Percentiles rank a stretch among this genome's conserved stretches.
Conservation (phyloP, 257 asterid genomes). For the Scutellaria minor region DNA sequence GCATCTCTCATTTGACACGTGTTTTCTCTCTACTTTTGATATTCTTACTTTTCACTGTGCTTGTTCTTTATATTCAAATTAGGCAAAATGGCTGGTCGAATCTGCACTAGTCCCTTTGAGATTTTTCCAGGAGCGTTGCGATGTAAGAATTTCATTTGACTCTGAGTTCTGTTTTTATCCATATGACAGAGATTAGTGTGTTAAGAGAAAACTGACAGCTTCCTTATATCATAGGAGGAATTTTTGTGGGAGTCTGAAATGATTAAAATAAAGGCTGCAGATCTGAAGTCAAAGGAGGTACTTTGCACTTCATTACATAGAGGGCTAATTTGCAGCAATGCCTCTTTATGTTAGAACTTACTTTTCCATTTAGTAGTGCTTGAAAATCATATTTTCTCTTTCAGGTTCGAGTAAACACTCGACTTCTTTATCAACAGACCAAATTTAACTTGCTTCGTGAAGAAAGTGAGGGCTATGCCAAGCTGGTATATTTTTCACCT, state of each 20-base stretch:
- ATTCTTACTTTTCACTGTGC: conserved; percentile 9
- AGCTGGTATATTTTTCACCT: conserved; percentile 64
- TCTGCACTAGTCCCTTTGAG: conserved; percentile 92
- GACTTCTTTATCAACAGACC: conserved; percentile 99
- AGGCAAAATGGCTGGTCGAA: conserved; percentile 99
- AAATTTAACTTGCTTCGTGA: conserved; percentile 97
- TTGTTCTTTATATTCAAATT: conserved; percentile 27
- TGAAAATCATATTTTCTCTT: conserved; percentile 35
- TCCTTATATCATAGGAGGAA: conserved; percentile 70
- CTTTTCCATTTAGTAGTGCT: conserved; percentile 24
- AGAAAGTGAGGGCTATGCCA: conserved; percentile 99
- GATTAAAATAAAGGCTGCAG: conserved; percentile 94
- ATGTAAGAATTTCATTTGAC: conserved; percentile 54
- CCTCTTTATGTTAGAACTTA: conserved; percentile 24
- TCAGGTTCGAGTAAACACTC: conserved; percentile 98
- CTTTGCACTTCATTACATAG: conserved; percentile 25
- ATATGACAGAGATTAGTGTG: not conserved
- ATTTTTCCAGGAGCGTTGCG: conserved; percentile 96
- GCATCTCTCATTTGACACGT: conserved; percentile 2
- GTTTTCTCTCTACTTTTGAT: conserved; percentile 8
- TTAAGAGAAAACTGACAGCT: conserved; percentile 26
- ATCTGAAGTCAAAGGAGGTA: conserved; percentile 99
- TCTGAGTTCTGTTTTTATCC: conserved; percentile 23
- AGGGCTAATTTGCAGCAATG: conserved; percentile 13
- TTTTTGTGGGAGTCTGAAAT: conserved; percentile 94